Conservation (phyloP, 1,284 basidiomycete species). For the Malassezia caprae region DNA sequence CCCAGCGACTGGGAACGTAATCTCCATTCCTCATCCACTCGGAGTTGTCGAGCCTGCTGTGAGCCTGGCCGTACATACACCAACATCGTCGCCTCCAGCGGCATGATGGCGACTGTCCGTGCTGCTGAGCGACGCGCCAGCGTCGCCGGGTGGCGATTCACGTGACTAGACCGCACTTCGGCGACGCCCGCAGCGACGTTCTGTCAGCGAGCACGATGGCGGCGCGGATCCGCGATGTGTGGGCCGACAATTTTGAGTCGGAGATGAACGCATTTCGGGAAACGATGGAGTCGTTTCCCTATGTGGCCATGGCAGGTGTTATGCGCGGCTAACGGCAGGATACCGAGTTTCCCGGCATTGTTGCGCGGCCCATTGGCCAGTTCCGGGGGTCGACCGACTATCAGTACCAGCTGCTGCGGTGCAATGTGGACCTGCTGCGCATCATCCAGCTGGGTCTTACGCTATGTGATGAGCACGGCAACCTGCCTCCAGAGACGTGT, state of each 20-base stretch:
- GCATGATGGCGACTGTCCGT: constrained; percentile 25
- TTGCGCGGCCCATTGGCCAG: constrained; percentile 87
- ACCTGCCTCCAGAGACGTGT: constrained; percentile 66
- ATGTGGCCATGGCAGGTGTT: constrained; percentile 65
- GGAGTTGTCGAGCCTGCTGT: constrained; percentile 44
- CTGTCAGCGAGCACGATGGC: constrained; percentile 23
- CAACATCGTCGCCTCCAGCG: constrained; percentile 48
- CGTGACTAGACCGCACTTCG: constrained; percentile 1
- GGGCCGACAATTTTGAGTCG: constrained; percentile 80
- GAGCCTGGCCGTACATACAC: constrained; percentile 21
- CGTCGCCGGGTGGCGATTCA: constrained; percentile 5
- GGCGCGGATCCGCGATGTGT: constrained; percentile 60
- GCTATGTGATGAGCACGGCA: constrained; percentile 82
- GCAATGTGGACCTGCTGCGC: constrained; percentile 90
- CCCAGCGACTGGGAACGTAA: constrained; percentile 69
- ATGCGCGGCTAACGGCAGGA: constrained; percentile 51
- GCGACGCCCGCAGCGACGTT: not conserved
- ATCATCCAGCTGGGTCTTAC: constrained; percentile 96
- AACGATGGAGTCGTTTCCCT: constrained; percentile 80
- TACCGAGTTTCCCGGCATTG: constrained; percentile 96
- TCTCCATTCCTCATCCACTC: constrained; percentile 65
- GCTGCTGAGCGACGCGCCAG: not conserved
- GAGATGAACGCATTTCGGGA: constrained; percentile 82
- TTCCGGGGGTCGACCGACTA: constrained; percentile 97
- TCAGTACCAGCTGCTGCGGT: constrained; percentile 95